A percentile compares a stretch with the other conserved stretches of the same genome.
Conservation (phyloP, 768 basidiomycete genomes). For the Suillus luteus region DNA sequence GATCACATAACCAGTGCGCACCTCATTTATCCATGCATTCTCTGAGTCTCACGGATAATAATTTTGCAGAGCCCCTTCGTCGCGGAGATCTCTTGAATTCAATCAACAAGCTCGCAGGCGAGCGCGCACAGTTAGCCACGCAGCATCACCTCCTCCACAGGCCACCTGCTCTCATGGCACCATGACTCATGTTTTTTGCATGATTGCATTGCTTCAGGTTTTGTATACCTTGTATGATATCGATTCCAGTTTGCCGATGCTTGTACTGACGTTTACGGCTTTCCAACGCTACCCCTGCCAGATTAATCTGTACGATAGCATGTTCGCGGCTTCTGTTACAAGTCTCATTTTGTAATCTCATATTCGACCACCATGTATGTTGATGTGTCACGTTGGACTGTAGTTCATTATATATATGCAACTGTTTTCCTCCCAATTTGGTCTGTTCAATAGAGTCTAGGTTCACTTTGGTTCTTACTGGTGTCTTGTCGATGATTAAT, state of each 20-base stretch:
- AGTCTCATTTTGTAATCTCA: not conserved
- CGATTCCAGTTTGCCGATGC: not conserved
- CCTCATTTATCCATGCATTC: not conserved
- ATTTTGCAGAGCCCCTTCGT: conserved; percentile 66
- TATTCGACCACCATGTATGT: not conserved
- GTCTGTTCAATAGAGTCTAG: not conserved
- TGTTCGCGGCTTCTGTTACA: not conserved
- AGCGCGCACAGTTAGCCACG: conserved; percentile 45
- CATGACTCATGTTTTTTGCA: conserved; percentile 16
- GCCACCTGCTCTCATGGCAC: conserved; percentile 34
- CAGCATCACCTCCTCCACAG: conserved; percentile 35
- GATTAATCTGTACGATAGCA: conserved; percentile 11
- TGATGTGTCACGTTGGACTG: not conserved
- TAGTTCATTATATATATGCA: not conserved
- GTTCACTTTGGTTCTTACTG: not conserved
- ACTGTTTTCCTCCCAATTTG: not conserved
- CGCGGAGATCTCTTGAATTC: conserved; percentile 79
- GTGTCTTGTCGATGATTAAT: not conserved
- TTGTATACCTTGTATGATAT: conserved; percentile 10
- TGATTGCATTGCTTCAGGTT: not conserved
- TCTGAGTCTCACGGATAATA: conserved; percentile 9
- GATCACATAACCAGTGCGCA: conserved; percentile 80
- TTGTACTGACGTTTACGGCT: conserved; percentile 9
- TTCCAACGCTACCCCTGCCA: conserved; percentile 8
- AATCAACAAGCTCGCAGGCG: conserved; percentile 77